Base-by-base conservation (phyloP, 805 yeast species). In the Candida coleopterorum region DNA sequence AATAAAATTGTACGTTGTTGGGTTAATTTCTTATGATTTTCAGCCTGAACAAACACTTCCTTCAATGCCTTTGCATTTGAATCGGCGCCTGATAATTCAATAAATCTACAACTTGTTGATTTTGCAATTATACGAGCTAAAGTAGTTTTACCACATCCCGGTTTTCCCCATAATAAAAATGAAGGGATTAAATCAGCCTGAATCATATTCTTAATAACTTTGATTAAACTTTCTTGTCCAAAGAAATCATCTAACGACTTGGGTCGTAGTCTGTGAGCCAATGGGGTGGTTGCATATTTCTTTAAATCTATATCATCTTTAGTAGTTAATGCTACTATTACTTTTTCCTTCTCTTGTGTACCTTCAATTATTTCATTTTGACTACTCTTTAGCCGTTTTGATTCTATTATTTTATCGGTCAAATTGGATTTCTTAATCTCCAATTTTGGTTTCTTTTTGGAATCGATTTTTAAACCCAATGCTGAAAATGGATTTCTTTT, bases 71-170 rank as follows among this genome's bases (percentile, higher is more conserved):
- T 60, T 21, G 69, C 53, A 35, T 55, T 64, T 20, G 61, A 52
- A 10, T 64, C 64, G 4, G 68, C 58, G 2, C 70, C 73, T 1
- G 68, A 61, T 18, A 67, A 52, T 42, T 67, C 73, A 2, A 64
- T 49, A 38, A 64, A 67, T 32, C 52, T 55, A 38, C 50, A 48
- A 29, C 52, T 49, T 3, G 66, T n/a, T 3, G 55, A 45, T 20
- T 49, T 42, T 6, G 70, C 65, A 6, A 67, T 52, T 6, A 67
- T 64, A 17, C 73, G 46, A 1, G 71, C 71, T 31, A 67, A 45
- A 0, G 71, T 54, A 1, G 73, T 67, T 39, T 67, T 67, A 0
- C 73, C 73, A 8, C 64, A 68, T 0, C 73, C 73, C 0, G 73
- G 73, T 2, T 52, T 55, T 2, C 73, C 73, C 72, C 72, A 67